Evolutionary conservation across 2,329 filamentous ascomycete genomes (phyloP).

Genomic region (Alternaria novae-zelandiae): DNA sequence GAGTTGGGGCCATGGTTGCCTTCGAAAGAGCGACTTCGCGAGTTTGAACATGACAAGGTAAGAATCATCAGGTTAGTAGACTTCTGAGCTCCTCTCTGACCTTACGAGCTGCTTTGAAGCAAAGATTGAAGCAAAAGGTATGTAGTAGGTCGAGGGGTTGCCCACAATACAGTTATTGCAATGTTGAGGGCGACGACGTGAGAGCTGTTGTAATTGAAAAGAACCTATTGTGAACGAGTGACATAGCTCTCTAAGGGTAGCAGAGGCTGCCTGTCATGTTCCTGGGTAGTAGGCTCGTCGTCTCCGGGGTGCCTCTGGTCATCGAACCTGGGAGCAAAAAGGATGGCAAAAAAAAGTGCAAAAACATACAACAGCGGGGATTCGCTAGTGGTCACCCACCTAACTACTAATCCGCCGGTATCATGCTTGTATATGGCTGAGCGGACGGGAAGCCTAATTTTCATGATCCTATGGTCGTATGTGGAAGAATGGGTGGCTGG

Average conservation of each 20-base stretch:
- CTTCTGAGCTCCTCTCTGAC: neutral
- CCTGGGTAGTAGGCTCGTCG: too few relatives aligned
- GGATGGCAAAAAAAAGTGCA: too few relatives aligned
- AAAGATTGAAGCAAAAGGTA: neutral
- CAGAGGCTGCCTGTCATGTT: too few relatives aligned
- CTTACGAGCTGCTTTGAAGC: neutral
- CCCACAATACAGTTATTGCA: fast-evolving
- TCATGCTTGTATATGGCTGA: neutral
- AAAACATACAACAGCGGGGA: neutral
- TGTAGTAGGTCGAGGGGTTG: neutral
- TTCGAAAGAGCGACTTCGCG: constrained; percentile 15
- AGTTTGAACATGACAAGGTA: constrained; percentile 6
- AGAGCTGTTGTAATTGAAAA: too few relatives aligned
- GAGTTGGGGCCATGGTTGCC: constrained; percentile 17
- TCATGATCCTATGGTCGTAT: neutral
- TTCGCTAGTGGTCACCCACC: neutral
- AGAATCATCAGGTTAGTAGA: fast-evolving
- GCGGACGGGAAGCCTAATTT: neutral
- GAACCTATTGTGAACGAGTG: too few relatives aligned
- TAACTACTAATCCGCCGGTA: neutral
- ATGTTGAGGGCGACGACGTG: neutral
- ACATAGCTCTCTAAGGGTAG: too few relatives aligned
- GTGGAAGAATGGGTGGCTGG: neutral
- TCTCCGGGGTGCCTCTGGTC: too few relatives aligned
- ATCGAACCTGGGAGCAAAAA: neutral